Conservation (phyloP, 495 filamentous ascomycete species). For the Trichoderma asperelloides region DNA sequence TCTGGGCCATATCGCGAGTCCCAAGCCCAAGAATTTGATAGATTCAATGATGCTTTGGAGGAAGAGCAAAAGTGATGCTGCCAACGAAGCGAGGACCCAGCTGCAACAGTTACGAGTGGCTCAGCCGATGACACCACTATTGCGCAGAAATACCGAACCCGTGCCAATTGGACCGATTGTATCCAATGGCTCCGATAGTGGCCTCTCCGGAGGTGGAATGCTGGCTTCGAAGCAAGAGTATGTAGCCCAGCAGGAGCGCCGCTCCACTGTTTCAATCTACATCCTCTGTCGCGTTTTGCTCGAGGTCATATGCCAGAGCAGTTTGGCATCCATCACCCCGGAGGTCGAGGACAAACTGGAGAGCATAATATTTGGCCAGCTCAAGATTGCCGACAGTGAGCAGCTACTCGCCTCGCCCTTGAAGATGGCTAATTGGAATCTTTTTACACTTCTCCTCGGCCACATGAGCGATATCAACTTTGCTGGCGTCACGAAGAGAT, state of each 20-base stretch:
- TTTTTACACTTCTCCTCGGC: conserved; percentile 83
- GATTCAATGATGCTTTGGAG: conserved; percentile 97
- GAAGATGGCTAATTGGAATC: conserved; percentile 86
- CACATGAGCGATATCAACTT: conserved; percentile 94
- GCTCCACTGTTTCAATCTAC: conserved; percentile 87
- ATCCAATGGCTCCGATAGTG: conserved; percentile 9
- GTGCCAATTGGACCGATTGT: conserved; percentile 22
- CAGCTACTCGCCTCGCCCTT: conserved; percentile 68
- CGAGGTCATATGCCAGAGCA: conserved; percentile 88
- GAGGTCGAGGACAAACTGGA: conserved; percentile 89
- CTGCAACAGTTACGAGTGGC: conserved; percentile 50
- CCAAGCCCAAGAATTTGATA: conserved; percentile 91
- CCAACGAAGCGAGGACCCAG: conserved; percentile 49
- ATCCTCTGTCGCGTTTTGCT: conserved; percentile 88
- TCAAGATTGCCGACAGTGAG: conserved; percentile 80
- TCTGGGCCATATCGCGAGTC: conserved; percentile 83
- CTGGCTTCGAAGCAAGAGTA: conserved; percentile 55
- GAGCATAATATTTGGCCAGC: conserved; percentile 86
- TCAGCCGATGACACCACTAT: conserved; percentile 22
- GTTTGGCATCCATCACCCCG: conserved; percentile 64
- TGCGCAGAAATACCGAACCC: conserved; percentile 42
- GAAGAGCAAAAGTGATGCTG: conserved; percentile 85
- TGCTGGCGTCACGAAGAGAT: conserved; percentile 69
- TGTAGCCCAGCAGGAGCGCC: conserved; percentile 68
- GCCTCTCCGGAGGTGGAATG: conserved; percentile 21